Conservation (phyloP, 352 stramenopile genomes). For the Globisporangium splendens region DNA sequence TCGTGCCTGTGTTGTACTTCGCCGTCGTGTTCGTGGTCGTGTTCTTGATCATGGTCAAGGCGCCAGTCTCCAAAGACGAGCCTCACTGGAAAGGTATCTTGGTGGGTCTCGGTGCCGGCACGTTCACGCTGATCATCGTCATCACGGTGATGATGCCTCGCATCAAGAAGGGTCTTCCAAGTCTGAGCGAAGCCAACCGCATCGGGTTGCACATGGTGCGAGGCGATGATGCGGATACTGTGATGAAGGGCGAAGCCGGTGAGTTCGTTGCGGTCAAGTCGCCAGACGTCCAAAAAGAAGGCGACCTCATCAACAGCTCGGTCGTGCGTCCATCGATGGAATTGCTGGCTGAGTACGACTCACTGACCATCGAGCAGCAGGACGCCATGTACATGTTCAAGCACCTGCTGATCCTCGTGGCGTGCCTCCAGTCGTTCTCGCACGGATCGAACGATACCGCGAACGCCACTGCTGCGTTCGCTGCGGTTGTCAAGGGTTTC, state of each 20-base stretch:
- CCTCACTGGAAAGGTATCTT: neutral
- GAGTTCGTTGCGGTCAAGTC: too few relatives aligned
- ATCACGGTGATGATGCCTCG: neutral
- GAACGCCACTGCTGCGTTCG: slow-evolving; percentile 70
- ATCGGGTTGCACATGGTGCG: too few relatives aligned
- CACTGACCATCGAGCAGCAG: slow-evolving; percentile 29
- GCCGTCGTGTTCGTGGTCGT: slow-evolving; percentile 44
- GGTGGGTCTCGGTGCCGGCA: neutral
- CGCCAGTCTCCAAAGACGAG: slow-evolving; percentile 6
- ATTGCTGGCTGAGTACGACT: slow-evolving; percentile 19
- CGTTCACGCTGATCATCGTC: slow-evolving; percentile 6
- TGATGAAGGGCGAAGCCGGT: too few relatives aligned
- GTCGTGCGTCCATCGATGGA: slow-evolving; percentile 14
- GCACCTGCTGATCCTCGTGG: slow-evolving; percentile 72
- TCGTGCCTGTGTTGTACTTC: slow-evolving; percentile 46
- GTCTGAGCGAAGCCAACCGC: slow-evolving; percentile 1
- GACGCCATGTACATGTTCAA: slow-evolving; percentile 42
- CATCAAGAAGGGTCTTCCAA: slow-evolving; percentile 1
- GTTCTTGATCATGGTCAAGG: slow-evolving; percentile 49
- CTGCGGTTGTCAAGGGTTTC: slow-evolving; percentile 62
- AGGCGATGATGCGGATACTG: too few relatives aligned
- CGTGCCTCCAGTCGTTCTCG: slow-evolving; percentile 64
- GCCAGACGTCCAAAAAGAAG: too few relatives aligned
- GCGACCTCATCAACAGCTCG: too few relatives aligned
- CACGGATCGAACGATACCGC: slow-evolving; percentile 83